Evolutionary conservation across 352 stramenopile species (phyloP).

Genomic region (Globisporangium apiculatum): DNA sequence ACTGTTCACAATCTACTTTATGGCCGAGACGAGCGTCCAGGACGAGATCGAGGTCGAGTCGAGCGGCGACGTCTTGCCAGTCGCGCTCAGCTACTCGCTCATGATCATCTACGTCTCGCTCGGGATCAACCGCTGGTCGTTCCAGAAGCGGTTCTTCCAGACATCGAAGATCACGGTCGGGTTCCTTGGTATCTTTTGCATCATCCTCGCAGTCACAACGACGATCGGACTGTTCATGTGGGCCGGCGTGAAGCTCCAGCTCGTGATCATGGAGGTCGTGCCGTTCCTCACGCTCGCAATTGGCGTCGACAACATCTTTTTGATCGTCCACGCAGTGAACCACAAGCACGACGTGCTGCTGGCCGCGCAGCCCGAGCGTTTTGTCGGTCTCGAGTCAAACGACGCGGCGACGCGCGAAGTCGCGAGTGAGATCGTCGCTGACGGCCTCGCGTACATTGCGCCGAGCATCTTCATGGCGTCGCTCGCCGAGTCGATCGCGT

Average conservation of each 20-base stretch:
- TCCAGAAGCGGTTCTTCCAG: constrained; percentile 43
- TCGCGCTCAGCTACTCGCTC: constrained; percentile 48
- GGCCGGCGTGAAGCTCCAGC: constrained; percentile 48
- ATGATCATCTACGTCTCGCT: constrained; percentile 68
- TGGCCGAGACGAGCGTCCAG: constrained; percentile 43
- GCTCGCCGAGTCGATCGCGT: constrained; percentile 37
- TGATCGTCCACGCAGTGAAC: constrained; percentile 23
- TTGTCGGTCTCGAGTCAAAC: constrained; percentile 38
- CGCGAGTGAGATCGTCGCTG: constrained; percentile 33
- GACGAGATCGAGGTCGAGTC: constrained; percentile 56
- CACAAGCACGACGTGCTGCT: constrained; percentile 39
- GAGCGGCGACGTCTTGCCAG: constrained; percentile 33
- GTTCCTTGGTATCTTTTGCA: constrained; percentile 58
- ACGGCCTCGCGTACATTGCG: constrained; percentile 41
- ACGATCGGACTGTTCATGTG: constrained; percentile 69
- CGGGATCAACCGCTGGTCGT: constrained; percentile 56
- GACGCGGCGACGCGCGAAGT: constrained; percentile 41
- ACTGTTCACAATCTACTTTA: constrained; percentile 64
- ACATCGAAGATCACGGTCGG: constrained; percentile 57
- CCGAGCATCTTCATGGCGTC: constrained; percentile 52
- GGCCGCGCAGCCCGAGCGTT: constrained; percentile 35
- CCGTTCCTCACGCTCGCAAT: constrained; percentile 62
- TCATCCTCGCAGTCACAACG: constrained; percentile 45
- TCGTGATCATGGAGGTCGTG: constrained; percentile 61
- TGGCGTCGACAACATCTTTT: constrained; percentile 61